phyloP scores from a whole-genome alignment of 441 rosid species.

The Geranium incanum region DNA sequence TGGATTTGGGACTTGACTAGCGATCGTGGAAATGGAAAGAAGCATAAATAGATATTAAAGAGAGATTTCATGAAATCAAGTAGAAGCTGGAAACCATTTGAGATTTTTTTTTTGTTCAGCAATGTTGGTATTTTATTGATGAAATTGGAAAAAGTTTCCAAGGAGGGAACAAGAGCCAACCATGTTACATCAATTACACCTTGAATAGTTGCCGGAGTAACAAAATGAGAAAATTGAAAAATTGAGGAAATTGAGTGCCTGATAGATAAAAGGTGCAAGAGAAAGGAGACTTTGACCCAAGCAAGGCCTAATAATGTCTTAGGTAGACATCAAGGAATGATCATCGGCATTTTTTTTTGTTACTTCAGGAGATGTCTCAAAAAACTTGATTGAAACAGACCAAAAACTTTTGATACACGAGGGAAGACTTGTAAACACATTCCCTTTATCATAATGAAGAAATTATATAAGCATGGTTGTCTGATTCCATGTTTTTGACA shows the following conservation, averaged over 20 bases:
- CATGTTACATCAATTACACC: too few relatives aligned
- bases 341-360: not conserved
- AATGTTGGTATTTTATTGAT: too few relatives aligned
- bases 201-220: too few relatives aligned
- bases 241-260: too few relatives aligned
- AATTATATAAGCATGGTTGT: not conserved
- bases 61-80: not conserved
- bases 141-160: too few relatives aligned
- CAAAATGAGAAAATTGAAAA: too few relatives aligned
- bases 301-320: not conserved
- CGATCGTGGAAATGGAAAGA: not conserved
- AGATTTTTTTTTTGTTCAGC: too few relatives aligned
- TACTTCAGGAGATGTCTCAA: not conserved
- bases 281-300: too few relatives aligned
- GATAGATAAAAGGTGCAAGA: too few relatives aligned
- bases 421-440: not conserved
- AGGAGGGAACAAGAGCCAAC: too few relatives aligned
- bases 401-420: not conserved
- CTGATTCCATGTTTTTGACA: not conserved
- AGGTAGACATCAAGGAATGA: not conserved
- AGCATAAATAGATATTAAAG: not conserved
- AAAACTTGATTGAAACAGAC: not conserved
- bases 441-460: not conserved
- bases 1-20: not conserved
- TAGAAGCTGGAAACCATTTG: not conserved